Evolutionary conservation across 1,139 yeast species (phyloP).

Genomic region (Blastobotrys indianensis): DNA sequence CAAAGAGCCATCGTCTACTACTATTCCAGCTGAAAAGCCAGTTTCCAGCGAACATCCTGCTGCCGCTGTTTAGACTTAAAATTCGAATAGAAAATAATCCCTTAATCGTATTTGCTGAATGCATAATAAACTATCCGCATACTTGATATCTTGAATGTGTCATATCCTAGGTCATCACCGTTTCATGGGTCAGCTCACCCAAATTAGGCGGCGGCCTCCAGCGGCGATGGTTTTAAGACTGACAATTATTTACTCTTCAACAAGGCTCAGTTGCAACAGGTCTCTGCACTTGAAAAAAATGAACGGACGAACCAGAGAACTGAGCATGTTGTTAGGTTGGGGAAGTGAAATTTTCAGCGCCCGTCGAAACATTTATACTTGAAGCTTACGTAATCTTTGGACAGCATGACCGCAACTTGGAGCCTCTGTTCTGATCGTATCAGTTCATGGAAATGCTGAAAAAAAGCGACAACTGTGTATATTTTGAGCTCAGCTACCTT

Average conservation of each 20-base stretch:
- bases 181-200: slow-evolving; percentile 74
- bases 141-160: slow-evolving; percentile 39
- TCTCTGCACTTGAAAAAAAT: slow-evolving; percentile 8
- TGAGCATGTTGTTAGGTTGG: background rate
- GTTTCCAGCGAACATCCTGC: background rate
- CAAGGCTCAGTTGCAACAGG: slow-evolving; percentile 5
- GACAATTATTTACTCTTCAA: slow-evolving; percentile 28
- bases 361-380: background rate
- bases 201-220: slow-evolving; percentile 64
- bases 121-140: no score
- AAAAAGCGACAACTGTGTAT: no score
- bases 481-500: no score
- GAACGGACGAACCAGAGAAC: slow-evolving; percentile 11
- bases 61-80: no score
- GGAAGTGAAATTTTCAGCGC: background rate
- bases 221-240: slow-evolving; percentile 89
- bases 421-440: no score
- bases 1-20: background rate
- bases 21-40: background rate
- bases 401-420: no score
- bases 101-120: no score
- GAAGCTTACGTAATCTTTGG: no score
- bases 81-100: no score
- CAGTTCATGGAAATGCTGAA: no score
- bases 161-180: slow-evolving; percentile 88